phyloP scores from a whole-genome alignment of 2,329 filamentous ascomycete species.

The Diaporthe aspalathi region DNA sequence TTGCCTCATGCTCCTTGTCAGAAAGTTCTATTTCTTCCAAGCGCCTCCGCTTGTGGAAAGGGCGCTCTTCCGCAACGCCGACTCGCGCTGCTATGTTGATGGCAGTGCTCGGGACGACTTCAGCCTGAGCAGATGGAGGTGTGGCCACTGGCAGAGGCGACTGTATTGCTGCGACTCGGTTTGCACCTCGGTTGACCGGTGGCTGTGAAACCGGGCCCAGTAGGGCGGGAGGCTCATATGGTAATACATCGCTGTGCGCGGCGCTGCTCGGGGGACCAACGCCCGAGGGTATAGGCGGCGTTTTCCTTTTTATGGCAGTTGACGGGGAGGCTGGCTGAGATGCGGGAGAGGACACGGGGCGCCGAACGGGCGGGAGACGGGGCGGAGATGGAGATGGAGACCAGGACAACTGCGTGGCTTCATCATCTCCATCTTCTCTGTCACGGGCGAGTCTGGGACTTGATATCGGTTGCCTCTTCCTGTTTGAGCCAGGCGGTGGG shows the following conservation, averaged over 20 bases:
- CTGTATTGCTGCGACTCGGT: constrained; percentile 26
- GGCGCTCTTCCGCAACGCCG: not conserved
- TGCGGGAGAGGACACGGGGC: not conserved
- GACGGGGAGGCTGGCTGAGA: not conserved
- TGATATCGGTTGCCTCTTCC: not conserved
- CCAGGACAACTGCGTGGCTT: constrained; percentile 8
- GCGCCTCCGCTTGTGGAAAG: constrained; percentile 11
- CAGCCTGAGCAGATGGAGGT: constrained; percentile 49
- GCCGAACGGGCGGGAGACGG: not conserved
- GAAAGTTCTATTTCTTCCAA: not conserved
- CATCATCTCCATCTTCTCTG: not conserved
- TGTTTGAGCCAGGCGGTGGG: not conserved
- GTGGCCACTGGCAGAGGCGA: constrained; percentile 42
- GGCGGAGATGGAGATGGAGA: constrained; percentile 3
- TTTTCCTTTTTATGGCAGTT: constrained; percentile 18
- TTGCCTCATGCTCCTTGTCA: not conserved
- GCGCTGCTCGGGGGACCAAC: constrained; percentile 45
- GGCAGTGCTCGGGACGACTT: constrained; percentile 46
- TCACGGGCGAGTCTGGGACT: not conserved
- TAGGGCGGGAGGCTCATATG: constrained; percentile 46
- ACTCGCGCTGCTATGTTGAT: constrained; percentile 31
- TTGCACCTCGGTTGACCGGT: constrained; percentile 43
- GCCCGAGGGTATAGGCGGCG: constrained; percentile 21
- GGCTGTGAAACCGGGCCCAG: constrained; percentile 40
- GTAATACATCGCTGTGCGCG: constrained; percentile 47